These are phyloP conservation scores for Rubia peregrina DNA, from an alignment of 305 asterid species.

Conservation along the genomic window DNA sequence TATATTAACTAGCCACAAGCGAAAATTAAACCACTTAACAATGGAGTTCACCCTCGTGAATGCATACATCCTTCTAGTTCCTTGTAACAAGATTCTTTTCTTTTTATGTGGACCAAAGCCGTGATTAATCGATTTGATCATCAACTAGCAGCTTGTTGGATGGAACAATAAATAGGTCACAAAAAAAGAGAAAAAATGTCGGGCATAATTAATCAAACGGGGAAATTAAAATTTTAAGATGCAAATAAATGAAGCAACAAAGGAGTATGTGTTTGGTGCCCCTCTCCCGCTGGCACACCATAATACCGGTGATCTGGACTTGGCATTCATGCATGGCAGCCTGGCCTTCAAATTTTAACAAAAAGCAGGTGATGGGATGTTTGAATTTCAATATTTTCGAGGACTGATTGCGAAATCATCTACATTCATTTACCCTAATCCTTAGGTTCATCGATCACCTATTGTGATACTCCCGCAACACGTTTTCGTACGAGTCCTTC, in stretches of 20 bases:
- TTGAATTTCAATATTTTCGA: neutral
- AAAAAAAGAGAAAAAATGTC: neutral
- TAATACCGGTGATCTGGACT: constrained; percentile 3
- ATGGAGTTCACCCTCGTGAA: no score
- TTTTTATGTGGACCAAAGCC: neutral
- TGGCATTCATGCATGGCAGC: constrained; percentile 6
- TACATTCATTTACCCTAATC: no score
- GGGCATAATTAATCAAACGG: neutral
- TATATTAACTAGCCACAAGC: no score
- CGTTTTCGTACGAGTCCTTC: neutral
- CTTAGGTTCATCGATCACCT: no score
- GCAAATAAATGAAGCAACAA: constrained; percentile 1
- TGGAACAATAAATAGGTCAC: neutral
- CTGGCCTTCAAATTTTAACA: neutral
- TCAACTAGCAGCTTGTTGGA: neutral
- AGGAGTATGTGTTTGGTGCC: neutral
- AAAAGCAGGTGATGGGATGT: neutral
- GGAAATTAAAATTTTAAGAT: neutral
- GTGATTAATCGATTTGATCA: neutral
- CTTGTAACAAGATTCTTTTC: neutral
- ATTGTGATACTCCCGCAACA: neutral
- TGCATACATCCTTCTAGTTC: neutral
- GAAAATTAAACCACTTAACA: no score
- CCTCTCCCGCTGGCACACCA: neutral
- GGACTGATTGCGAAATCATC: no score